A percentile compares a stretch with the other conserved stretches of the same genome.
Conservation (phyloP, 2,329 filamentous ascomycete genomes). For the Pseudopithomyces maydicus region DNA sequence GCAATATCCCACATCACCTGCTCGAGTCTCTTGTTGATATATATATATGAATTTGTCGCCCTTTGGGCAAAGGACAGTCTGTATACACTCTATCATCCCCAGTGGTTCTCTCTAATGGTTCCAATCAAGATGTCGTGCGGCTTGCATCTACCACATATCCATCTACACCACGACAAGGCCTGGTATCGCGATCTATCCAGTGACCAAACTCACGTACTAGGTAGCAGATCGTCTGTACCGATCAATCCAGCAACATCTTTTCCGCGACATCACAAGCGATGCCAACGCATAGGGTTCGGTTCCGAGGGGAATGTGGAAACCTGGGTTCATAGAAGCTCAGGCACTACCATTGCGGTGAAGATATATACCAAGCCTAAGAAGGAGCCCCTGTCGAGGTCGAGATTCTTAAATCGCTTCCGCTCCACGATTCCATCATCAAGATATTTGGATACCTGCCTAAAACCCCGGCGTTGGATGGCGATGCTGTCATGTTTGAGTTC, state of each 20-base stretch:
- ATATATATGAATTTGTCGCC: too few relatives aligned
- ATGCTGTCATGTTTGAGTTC: conserved; percentile 20
- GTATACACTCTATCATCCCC: too few relatives aligned
- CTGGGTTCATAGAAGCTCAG: conserved; percentile 11
- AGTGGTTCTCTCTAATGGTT: too few relatives aligned
- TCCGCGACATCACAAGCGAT: background rate
- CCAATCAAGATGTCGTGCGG: background rate
- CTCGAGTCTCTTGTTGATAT: too few relatives aligned
- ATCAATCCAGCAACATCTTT: conserved; percentile 5
- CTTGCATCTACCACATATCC: background rate
- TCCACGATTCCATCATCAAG: conserved; percentile 16
- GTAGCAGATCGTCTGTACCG: background rate
- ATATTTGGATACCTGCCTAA: conserved; percentile 11
- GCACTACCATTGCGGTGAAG: conserved; percentile 18
- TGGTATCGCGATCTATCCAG: background rate
- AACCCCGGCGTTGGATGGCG: background rate
- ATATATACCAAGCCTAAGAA: conserved; percentile 6
- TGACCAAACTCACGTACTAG: background rate
- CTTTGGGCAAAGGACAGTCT: too few relatives aligned
- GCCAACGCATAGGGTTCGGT: conserved; percentile 3
- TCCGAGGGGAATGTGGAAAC: conserved; percentile 17
- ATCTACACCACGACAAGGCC: background rate
- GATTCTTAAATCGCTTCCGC: conserved; percentile 14
- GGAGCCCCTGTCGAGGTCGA: conserved; percentile 16
- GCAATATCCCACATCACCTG: too few relatives aligned